Percentiles rank a stretch among this genome's conserved stretches.
phyloP scores from a whole-genome alignment of 371 early-diverging fungal species.

The Blakeslea trispora region DNA sequence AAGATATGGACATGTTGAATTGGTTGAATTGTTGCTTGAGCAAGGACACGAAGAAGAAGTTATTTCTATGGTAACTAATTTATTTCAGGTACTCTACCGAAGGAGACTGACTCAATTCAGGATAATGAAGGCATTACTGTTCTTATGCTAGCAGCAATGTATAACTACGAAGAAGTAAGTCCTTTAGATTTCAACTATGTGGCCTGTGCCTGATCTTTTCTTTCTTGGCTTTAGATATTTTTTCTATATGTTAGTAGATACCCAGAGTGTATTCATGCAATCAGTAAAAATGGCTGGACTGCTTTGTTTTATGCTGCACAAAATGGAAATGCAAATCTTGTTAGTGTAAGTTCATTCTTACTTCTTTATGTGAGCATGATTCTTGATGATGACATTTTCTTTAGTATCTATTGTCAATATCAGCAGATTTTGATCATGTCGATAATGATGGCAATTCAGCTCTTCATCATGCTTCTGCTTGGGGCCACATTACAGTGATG shows the following conservation, averaged over 20 bases:
- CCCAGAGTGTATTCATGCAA: slow-evolving; percentile 54
- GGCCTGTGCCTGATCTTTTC: neutral
- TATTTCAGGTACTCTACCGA: neutral
- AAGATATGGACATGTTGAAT: slow-evolving; percentile 43
- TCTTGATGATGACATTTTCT: neutral
- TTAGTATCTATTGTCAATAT: slow-evolving; percentile 48
- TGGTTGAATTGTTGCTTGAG: slow-evolving; percentile 44
- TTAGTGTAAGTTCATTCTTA: slow-evolving; percentile 31
- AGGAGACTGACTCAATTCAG: slow-evolving; percentile 15
- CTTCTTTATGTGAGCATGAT: neutral
- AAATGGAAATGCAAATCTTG: slow-evolving; percentile 52
- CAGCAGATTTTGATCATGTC: slow-evolving; percentile 54
- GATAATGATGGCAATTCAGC: slow-evolving; percentile 58
- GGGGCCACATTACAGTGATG: slow-evolving; percentile 53
- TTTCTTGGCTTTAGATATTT: slow-evolving; percentile 45
- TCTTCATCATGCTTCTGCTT: slow-evolving; percentile 52
- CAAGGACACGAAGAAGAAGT: slow-evolving; percentile 54
- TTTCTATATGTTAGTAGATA: slow-evolving; percentile 48
- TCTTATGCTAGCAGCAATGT: slow-evolving; percentile 52
- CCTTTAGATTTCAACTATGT: neutral
- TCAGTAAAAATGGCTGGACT: slow-evolving; percentile 50
- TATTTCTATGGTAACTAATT: slow-evolving; percentile 45
- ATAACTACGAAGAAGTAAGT: slow-evolving; percentile 49
- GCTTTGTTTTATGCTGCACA: slow-evolving; percentile 49
- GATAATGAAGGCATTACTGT: slow-evolving; percentile 53